Conservation (phyloP, 345 rosid genomes). For the Brassica incana region DNA sequence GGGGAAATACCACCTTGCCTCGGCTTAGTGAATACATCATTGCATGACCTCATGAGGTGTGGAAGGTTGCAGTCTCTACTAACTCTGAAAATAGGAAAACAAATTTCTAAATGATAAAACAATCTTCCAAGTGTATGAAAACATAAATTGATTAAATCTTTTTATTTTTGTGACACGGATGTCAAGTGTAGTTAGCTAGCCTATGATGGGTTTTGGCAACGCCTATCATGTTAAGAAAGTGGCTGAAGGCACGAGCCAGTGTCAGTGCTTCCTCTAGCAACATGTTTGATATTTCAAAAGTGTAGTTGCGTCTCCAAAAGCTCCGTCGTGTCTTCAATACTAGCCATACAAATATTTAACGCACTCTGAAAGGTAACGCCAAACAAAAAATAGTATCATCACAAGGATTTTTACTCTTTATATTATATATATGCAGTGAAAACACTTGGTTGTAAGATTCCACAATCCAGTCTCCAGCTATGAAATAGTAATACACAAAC, state of each 20-base stretch:
- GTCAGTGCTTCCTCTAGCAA: conserved; percentile 82
- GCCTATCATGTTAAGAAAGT: conserved; percentile 86
- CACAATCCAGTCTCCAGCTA: not conserved
- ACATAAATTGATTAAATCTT: not conserved
- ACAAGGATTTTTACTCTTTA: not conserved
- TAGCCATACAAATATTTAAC: conserved; percentile 70
- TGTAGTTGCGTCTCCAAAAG: conserved; percentile 74
- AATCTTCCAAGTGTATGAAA: not conserved
- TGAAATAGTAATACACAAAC: not conserved
- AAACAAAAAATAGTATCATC: conserved; percentile 1
- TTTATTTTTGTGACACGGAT: not conserved
- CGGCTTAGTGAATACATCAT: conserved; percentile 74
- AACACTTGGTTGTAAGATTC: not conserved
- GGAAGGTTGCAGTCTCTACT: conserved; percentile 56
- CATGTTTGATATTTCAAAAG: conserved; percentile 73
- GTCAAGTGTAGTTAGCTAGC: conserved; percentile 34
- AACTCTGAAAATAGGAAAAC: conserved; percentile 52
- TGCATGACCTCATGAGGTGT: conserved; percentile 71
- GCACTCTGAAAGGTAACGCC: conserved; percentile 58
- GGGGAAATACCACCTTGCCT: conserved; percentile 73
- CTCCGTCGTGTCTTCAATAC: conserved; percentile 77
- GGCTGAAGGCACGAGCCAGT: conserved; percentile 83
- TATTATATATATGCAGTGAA: not conserved
- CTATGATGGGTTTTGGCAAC: conserved; percentile 93
- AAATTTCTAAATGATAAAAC: conserved; percentile 1